Base-by-base conservation (phyloP, 2,329 filamentous ascomycete species). In the Penicillium sp. region DNA sequence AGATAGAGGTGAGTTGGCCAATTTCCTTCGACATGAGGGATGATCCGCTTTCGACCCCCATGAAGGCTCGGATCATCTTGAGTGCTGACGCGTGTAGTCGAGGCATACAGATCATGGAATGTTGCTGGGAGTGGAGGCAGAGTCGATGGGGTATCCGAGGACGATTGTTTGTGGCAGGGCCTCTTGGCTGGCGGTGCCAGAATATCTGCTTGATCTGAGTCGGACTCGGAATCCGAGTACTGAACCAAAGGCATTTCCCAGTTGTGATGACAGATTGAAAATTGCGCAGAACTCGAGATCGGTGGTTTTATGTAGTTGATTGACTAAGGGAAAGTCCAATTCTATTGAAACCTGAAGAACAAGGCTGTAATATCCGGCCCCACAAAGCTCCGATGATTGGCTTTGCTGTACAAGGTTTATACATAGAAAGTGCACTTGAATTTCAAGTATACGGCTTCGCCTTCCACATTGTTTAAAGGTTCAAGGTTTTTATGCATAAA, bases 1-100 rank as follows among this genome's bases (percentile, higher is more conserved):
- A 96, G 80, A 72, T 96, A 97, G 44, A 97, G 71, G 74, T 97
- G 93, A 31, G 87, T 91, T 1, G 93, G 91, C 94, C 94, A 99
- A 72, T 92, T 90, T 57, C 94, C 94, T 56, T 86, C 84, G 25
- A 93, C 80, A 74, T 99, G 94, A 23, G 93, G 92, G 47, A 86
- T 89, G 54, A 88, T 83, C 41, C 94, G 85, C 69, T 87, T 90
- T 44, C 93, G 86, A 51, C 94, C 94, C 29, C 88, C 89, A 72
- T 99, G 94, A 55, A 97, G 79, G 56, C 82, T 81, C 1, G 93
- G 92, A 69, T 96, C 89, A 74, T 97, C 94, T 64, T 80, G 81
- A 40, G 88, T 87, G 73, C 89, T 90, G 59, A 89, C 80, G 59
- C 93, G 86, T 49, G 89, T 87, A 40, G 87, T 89, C 11, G 89